Evolutionary conservation across 202 grass and related monocot genomes (phyloP).

Genomic region (Musa balbisiana): DNA sequence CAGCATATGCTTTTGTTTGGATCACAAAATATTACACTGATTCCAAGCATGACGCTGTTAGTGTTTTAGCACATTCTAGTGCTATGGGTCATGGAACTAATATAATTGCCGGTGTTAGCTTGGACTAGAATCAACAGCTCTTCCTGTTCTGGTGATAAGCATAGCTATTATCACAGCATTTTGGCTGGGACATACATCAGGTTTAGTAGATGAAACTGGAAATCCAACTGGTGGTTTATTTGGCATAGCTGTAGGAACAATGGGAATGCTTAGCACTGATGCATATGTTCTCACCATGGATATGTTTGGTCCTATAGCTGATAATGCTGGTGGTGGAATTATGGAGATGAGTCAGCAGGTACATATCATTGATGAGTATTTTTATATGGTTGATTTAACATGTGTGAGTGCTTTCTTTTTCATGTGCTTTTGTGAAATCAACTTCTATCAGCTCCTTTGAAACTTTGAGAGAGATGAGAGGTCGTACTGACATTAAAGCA

Average conservation of each 20-base stretch:
- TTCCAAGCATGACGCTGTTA: conserved; percentile 85
- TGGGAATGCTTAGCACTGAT: conserved; percentile 98
- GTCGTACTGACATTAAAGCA: not conserved
- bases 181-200: conserved; percentile 89
- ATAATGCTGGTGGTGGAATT: conserved; percentile 88
- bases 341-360: conserved; percentile 99
- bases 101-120: conserved; percentile 89
- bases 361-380: conserved; percentile 3
- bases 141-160: conserved; percentile 90
- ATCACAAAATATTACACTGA: conserved; percentile 98
- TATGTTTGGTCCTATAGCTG: conserved; percentile 98
- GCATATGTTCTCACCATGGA: conserved; percentile 99
- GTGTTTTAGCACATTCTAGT: conserved; percentile 68
- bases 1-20: conserved; percentile 91
- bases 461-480: not conserved
- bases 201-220: conserved; percentile 73
- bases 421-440: too few species aligned
- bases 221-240: conserved; percentile 87
- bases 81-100: conserved; percentile 97
- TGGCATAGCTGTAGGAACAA: conserved; percentile 93
- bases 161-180: conserved; percentile 77
- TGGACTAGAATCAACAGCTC: conserved; percentile 91
- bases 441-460: too few species aligned
- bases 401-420: not conserved
- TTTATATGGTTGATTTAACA: not conserved